Evolutionary conservation across 192 early-diverging fungal genomes (phyloP), one percentile per base, ranked within the genome.

Genomic region (Geranomyces michiganensis): DNA sequence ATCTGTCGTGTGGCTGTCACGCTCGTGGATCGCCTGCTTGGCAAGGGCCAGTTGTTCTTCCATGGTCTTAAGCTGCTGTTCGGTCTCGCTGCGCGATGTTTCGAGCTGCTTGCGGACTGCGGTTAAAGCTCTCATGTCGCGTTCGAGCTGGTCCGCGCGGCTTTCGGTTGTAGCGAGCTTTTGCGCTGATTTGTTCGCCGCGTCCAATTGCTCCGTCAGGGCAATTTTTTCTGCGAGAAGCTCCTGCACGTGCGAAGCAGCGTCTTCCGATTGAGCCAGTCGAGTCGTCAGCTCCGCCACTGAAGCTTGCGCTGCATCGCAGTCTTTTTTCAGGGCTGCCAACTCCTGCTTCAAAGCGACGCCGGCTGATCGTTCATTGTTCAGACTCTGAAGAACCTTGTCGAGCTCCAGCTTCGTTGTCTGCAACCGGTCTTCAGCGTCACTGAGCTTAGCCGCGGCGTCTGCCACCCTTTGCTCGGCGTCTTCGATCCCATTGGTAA

Each of bases 31-130:
- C 0, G 72, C 33, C 43, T 79, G 72, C 62, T 82, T 79, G 26
- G 68, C 77, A 19, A 77, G 60, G 21, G 77, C 75, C 19, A 77
- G 62, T 4, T 53, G 13, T 45, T 77, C 75, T 55, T 82, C 74
- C 14, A 68, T 48, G 5, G 59, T n/a, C n/a, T 71, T 32, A 0
- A 68, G n/a, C 17, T 68, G 73, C 13, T 56, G 19, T 27, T 62
- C 72, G 13, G 68, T 15, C 24, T 78, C 71, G 17, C 31, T 22
- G 8, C 43, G 27, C 33, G 26, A n/a, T 26, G 31, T 27, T 19
- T 70, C 68, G 19, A 33, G 58, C 60, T 71, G 67, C 29, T 36
- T 19, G 19, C 56, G 73, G 9, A 61, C 22, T 10, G 24, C 60
- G 10, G 65, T 67, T 1, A 74, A 36, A 29, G 56, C 22, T 21